phyloP scores from a whole-genome alignment of 345 rosid genomes.

The Brassica incana region DNA sequence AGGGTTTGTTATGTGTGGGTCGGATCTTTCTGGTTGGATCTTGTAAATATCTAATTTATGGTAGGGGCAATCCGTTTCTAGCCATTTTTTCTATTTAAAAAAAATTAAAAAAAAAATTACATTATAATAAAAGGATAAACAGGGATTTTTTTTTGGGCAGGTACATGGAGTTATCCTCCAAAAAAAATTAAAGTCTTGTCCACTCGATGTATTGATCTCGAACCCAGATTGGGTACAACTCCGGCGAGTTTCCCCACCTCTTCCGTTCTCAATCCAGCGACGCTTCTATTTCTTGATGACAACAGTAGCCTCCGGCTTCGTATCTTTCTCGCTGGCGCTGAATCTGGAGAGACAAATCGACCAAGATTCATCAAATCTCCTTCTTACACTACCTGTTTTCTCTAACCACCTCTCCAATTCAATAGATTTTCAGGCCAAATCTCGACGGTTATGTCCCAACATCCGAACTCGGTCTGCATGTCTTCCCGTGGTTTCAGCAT shows the following conservation, averaged over 20 bases:
- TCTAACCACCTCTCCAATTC: neutral
- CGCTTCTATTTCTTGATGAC: constrained; percentile 16
- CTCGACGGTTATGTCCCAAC: neutral
- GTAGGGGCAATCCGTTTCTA: too few relatives aligned
- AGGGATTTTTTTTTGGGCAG: too few relatives aligned
- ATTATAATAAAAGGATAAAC: too few relatives aligned
- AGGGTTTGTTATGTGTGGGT: too few relatives aligned
- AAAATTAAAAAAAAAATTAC: too few relatives aligned
- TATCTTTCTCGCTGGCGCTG: constrained; percentile 20
- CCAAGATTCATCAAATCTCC: constrained; percentile 5
- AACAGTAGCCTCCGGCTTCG: constrained; percentile 20
- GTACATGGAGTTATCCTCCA: too few relatives aligned
- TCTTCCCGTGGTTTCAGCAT: constrained; percentile 22
- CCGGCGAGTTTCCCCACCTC: neutral
- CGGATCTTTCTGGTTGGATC: too few relatives aligned
- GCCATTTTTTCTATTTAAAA: too few relatives aligned
- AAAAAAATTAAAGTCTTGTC: too few relatives aligned
- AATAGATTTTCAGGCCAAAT: constrained; percentile 15
- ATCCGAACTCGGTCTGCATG: neutral
- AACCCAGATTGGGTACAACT: neutral
- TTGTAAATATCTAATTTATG: too few relatives aligned
- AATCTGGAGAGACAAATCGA: neutral
- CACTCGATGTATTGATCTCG: neutral
- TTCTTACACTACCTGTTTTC: neutral
- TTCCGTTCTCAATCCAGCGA: neutral